Evolutionary conservation across 2,329 filamentous ascomycete genomes (phyloP), one percentile per base, ranked within the genome.

Genomic region (Leptographium procerum): DNA sequence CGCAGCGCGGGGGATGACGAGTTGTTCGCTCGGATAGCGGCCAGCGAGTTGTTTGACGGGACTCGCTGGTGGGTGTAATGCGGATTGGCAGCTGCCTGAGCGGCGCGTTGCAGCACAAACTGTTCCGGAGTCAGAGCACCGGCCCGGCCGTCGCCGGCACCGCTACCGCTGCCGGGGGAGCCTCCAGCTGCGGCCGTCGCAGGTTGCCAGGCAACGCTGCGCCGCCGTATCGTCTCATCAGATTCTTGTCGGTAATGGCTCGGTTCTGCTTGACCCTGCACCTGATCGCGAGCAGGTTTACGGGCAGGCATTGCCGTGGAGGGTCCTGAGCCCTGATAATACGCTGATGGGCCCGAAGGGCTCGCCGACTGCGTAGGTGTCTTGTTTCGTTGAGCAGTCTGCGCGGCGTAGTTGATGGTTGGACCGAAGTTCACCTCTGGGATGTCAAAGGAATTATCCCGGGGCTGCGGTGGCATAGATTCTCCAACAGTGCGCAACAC

Each of bases 401-500:
- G 62, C 14, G 71, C 73, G 36, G 68, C 72, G 59, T 90, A 86
- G 60, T 87, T 86, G 65, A 89, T 74, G 0, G 91, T 96, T 7
- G 86, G 89, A 0, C 92, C 92, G 71, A 96, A 96, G 69, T 96
- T 86, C 62, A 96, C 82, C 5, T 79, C 73, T 1, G 89, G 89
- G 61, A 95, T 84, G 59, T 43, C 40, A 22, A 83, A 78, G 28
- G 81, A 76, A 16, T 74, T 68, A 0, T 68, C 55, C 7, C 53
- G n/a, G 11, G 53, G 31, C 14, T 33, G 4, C 1, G 52, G 43
- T 1, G 59, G 33, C 0, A 48, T n/a, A 5, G 67, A 66, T n/a
- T 76, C 75, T 4, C 89, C 91, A 13, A 91, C 85, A 1, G 87
- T 90, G 68, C 87, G 91, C 68, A 92, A 75, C 8, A 91, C 84